A percentile compares a stretch with the other conserved stretches of the same genome.
Conservation (phyloP, 176 grass and related monocot genomes). For the Pontederia paniculata region DNA sequence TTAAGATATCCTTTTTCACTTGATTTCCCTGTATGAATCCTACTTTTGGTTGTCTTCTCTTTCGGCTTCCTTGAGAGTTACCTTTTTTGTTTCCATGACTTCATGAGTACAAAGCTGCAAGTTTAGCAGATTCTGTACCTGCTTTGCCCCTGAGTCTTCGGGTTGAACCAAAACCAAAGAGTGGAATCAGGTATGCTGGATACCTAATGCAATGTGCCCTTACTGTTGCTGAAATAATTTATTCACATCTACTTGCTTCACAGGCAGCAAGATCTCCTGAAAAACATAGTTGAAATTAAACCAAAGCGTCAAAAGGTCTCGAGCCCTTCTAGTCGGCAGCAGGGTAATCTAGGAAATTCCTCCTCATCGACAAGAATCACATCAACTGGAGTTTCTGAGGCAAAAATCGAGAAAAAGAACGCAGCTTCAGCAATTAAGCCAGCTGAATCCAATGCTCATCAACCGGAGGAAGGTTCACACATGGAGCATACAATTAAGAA, state of each 20-base stretch:
- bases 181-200: conserved; percentile 57
- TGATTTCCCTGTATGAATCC: not conserved
- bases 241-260: not conserved
- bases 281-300: conserved; percentile 76
- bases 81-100: conserved; percentile 39
- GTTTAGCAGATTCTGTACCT: conserved; percentile 66
- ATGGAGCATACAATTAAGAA: conserved; percentile 9
- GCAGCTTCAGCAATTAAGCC: not conserved
- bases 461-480: not conserved
- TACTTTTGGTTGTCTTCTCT: not conserved
- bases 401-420: conserved; percentile 2
- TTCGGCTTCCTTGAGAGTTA: not conserved
- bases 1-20: conserved; percentile 86
- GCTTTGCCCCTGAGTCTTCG: conserved; percentile 51
- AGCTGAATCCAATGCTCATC: not conserved
- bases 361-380: conserved; percentile 1
- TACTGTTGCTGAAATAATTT: conserved; percentile 1
- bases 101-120: conserved; percentile 62
- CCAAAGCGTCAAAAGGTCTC: conserved; percentile 55
- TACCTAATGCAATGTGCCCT: not conserved
- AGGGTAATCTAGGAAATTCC: conserved; percentile 20
- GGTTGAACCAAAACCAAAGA: conserved; percentile 89
- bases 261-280: conserved; percentile 84
- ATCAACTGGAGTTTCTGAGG: not conserved
- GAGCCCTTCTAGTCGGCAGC: conserved; percentile 16